Percentiles rank a stretch among this genome's conserved stretches.
These are phyloP conservation scores for Apiospora pterosperma DNA, from an alignment of 2,329 filamentous ascomycete species.

Conservation along the genomic window DNA sequence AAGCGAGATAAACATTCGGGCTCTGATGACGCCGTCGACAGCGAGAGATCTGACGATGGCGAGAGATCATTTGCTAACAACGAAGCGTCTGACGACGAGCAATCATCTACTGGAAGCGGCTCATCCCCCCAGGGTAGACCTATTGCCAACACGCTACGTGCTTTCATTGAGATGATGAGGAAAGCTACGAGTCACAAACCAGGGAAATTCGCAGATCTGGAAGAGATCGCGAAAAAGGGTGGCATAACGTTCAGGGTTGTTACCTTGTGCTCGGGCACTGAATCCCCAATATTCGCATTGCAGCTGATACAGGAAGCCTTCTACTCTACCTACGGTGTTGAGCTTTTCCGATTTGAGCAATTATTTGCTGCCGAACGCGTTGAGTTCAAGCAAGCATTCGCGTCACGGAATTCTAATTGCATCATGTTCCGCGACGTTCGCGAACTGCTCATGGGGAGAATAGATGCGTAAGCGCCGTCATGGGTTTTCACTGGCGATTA, in stretches of 20 bases:
- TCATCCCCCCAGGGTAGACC: conserved; percentile 4
- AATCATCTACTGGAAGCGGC: too few species aligned
- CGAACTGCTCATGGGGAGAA: conserved; percentile 32
- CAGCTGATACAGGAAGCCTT: conserved; percentile 48
- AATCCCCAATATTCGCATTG: conserved; percentile 67
- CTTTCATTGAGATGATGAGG: conserved; percentile 26
- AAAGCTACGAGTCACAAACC: not conserved
- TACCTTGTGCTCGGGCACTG: conserved; percentile 77
- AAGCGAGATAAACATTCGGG: too few species aligned
- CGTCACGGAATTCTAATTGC: conserved; percentile 55
- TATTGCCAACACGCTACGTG: conserved; percentile 21
- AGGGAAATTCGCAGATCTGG: conserved; percentile 12
- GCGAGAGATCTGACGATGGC: too few species aligned
- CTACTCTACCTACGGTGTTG: conserved; percentile 1
- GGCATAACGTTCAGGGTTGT: conserved; percentile 43
- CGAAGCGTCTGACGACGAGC: too few species aligned
- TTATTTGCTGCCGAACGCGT: conserved; percentile 63
- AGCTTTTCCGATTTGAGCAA: conserved; percentile 46
- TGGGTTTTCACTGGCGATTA: conserved; percentile 5
- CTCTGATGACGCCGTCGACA: too few species aligned
- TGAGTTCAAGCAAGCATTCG: conserved; percentile 61
- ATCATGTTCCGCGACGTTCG: conserved; percentile 57
- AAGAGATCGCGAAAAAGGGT: conserved; percentile 21
- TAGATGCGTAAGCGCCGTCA: conserved; percentile 38
- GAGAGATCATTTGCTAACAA: too few species aligned